Percentiles rank a stretch among this genome's conserved stretches.
Conservation (phyloP, 1,284 basidiomycete genomes). For the Microbotryomycetes sp. region DNA sequence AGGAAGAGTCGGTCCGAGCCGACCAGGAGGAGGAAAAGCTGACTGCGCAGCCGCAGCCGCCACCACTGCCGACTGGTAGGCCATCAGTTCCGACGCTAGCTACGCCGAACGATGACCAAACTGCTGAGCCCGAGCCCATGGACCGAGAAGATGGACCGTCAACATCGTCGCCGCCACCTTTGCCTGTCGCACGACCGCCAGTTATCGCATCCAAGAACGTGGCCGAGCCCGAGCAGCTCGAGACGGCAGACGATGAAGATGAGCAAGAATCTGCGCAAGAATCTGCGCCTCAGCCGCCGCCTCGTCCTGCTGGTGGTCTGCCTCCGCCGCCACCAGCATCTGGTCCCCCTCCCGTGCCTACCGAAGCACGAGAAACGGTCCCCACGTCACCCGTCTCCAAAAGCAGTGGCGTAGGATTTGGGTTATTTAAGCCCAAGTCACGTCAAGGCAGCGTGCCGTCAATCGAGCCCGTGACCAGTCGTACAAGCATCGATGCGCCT, state of each 20-base stretch:
- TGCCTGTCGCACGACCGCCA: not conserved
- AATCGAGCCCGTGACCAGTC: not conserved
- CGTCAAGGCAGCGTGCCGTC: not conserved
- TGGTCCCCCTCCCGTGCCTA: not conserved
- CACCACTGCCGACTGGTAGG: conserved; percentile 21
- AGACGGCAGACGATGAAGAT: not conserved
- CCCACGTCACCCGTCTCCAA: not conserved
- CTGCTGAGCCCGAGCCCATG: no score
- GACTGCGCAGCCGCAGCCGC: conserved; percentile 35
- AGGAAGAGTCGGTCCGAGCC: not conserved
- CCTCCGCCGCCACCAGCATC: not conserved
- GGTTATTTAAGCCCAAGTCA: not conserved
- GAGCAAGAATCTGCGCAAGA: not conserved
- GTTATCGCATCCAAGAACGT: not conserved
- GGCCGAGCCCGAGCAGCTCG: not conserved
- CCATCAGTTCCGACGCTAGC: conserved; percentile 3
- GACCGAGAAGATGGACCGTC: not conserved
- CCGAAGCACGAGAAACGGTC: not conserved
- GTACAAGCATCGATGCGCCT: conserved; percentile 46
- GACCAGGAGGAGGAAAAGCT: conserved; percentile 47
- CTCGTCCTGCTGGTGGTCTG: not conserved
- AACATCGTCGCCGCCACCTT: not conserved
- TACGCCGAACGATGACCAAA: not conserved
- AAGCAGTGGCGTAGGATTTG: not conserved
- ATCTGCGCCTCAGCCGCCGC: not conserved